Evolutionary conservation across 176 grass and related monocot species (phyloP), one percentile per base, ranked within the genome.

Genomic region (Lolium multiflorum): DNA sequence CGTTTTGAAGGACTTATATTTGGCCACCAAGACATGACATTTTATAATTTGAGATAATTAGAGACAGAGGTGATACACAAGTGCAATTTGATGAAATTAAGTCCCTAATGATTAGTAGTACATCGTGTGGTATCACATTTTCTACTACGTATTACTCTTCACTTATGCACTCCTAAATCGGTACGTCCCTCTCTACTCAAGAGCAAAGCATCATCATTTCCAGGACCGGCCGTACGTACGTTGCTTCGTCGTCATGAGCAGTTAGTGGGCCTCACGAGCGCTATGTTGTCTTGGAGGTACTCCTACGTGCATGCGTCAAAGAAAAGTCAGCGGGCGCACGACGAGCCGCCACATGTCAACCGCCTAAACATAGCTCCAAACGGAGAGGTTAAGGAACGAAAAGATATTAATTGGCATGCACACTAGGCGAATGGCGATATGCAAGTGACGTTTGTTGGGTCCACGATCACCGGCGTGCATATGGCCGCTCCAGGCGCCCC

Each of bases 381-480:
- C 7, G 74, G 69, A 16, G 47, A 69, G 5, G 22, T 71, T 77
- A 17, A 10, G 48, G 20, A 51, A 37, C 60, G 17, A 8, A 64
- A 12, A 58, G 38, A 54, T 35, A 49, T 7, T 25, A 6, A 61
- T 4, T 14, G 25, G 59, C 78, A 31, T 54, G 43, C 41, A 15
- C 49, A 12, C 43, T 13, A 18, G 59, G 26, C n/a, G n/a, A n/a
- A n/a, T n/a, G n/a, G n/a, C 61, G 62, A 10, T 4, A 48, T 59
- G 31, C 31, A 35, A 35, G 31, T 35, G 71, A 71, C 20, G 71
- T 60, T 57, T 28, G 62, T 21, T 71, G 83, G 52, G 62, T 18
- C 72, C 88, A 86, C 84, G 84, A 90, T 90, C 88, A 82, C 79
- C 43, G 78, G 49, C 83, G 51, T 74, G 61, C 25, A 9, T 12